Base-by-base conservation (phyloP, 331 rosid genomes). In the Quercus phellos region DNA sequence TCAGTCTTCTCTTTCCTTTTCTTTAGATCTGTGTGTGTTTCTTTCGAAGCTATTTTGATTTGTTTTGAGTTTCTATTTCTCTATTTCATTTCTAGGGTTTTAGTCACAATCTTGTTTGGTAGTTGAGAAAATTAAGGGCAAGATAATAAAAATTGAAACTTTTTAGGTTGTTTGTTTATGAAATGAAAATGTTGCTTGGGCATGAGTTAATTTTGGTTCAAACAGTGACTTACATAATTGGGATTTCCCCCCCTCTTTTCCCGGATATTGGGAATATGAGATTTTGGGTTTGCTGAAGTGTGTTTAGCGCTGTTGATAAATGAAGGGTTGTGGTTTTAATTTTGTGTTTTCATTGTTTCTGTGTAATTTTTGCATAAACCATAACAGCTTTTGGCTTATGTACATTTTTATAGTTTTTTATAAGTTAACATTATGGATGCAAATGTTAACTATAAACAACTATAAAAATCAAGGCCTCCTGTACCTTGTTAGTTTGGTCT, bases 251-350 rank as follows among this genome's bases (percentile, higher is more conserved):
- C 32, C 1, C 9, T 26, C 1, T 50, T 8, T 61, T 71, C 81
- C 88, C 53, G 24, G 26, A 46, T 74, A 10, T 16, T 42, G 64
- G 77, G 81, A 75, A 58, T 18, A 11, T 34, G 71, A 66, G 27
- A 66, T 58, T 22, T 58, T 24, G 29, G 5, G 0, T 58, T 21
- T 22, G 11, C 12, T 8, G 12, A 38, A 38, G 12, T 8, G 12
- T 38, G 46, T 38, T 38, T 38, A 8, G 46, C 46, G 26, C 1
- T 11, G 4, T 58, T 3, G 11, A 27, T 16, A 61, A 27, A 26
- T 61, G 35, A 14, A 56, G 14, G 68, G 19, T 27, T 17, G 38
- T 17, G 38, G 10, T 61, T 4, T 27, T 61, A 14, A 16, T 13
- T 24, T 6, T 32, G 4, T 12, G 19, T 24, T 60, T 26, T 60